These are phyloP conservation scores for Graphilbum ipis-grandicollis DNA, from an alignment of 2,329 filamentous ascomycete species.

Conservation along the genomic window DNA sequence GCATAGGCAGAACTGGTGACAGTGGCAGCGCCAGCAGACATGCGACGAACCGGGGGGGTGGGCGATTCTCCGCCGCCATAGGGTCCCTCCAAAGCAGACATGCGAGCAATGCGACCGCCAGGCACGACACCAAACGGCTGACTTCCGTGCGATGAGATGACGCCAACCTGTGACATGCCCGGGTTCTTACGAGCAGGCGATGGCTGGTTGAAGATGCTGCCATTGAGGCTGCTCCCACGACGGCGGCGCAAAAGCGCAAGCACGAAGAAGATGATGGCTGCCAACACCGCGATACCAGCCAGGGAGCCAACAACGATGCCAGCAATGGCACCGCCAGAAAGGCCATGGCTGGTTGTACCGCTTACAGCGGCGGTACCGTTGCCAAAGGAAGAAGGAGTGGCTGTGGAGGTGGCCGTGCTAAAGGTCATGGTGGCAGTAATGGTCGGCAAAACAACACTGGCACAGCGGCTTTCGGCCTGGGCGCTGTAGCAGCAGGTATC, in stretches of 20 bases:
- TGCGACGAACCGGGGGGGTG: slow-evolving; percentile 26
- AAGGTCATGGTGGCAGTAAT: slow-evolving; percentile 54
- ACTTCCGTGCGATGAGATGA: slow-evolving; percentile 2
- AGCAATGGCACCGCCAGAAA: slow-evolving; percentile 79
- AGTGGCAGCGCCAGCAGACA: slow-evolving; percentile 19
- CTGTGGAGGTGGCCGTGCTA: slow-evolving; percentile 25
- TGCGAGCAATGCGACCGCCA: slow-evolving; percentile 79
- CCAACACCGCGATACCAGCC: slow-evolving; percentile 51
- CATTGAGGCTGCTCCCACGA: slow-evolving; percentile 38
- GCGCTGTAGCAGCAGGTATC: slow-evolving; percentile 88
- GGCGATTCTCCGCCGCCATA: slow-evolving; percentile 37
- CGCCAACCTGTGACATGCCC: slow-evolving; percentile 19
- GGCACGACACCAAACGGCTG: slow-evolving; percentile 52
- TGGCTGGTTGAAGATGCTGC: slow-evolving; percentile 79
- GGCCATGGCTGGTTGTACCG: slow-evolving; percentile 16
- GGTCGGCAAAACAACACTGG: slow-evolving; percentile 59
- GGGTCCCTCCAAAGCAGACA: slow-evolving; percentile 79
- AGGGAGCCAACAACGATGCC: slow-evolving; percentile 76
- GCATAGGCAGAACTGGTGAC: slow-evolving; percentile 29
- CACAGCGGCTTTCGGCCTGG: slow-evolving; percentile 55
- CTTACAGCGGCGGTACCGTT: slow-evolving; percentile 15
- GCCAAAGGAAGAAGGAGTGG: slow-evolving; percentile 23
- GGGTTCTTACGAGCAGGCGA: slow-evolving; percentile 46
- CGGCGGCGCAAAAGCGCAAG: slow-evolving; percentile 34
- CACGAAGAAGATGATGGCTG: slow-evolving; percentile 52